These are phyloP conservation scores for Myxozyma sirexii DNA, from an alignment of 805 yeast genomes.

Conservation along the genomic window DNA sequence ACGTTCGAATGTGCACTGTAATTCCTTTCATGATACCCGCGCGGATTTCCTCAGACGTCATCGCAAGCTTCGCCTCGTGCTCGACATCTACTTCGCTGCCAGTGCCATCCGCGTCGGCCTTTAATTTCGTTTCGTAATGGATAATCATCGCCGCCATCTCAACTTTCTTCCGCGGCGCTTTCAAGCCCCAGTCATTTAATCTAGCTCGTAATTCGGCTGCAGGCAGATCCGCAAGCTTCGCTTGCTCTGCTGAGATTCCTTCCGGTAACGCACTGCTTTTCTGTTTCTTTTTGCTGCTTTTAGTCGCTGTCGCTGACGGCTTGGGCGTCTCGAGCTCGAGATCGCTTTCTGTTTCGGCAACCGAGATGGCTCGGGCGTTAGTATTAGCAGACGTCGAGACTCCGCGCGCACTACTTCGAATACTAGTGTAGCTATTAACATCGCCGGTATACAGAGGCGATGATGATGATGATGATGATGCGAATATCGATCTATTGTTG, in stretches of 20 bases:
- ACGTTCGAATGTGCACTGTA: conserved; percentile 5
- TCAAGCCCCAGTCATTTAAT: conserved; percentile 25
- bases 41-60: conserved; percentile 13
- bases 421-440: not conserved
- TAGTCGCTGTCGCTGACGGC: too few species aligned
- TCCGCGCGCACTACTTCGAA: not conserved
- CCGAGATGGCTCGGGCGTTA: not conserved
- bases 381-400: not conserved
- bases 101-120: not conserved
- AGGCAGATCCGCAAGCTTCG: not conserved
- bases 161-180: conserved; percentile 23
- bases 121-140: conserved; percentile 8
- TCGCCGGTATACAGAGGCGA: not conserved
- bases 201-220: conserved; percentile 20
- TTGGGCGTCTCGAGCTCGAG: too few species aligned
- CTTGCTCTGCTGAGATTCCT: not conserved
- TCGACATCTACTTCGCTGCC: not conserved
- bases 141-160: conserved; percentile 18
- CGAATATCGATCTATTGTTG: too few species aligned
- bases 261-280: not conserved
- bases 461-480: not conserved
- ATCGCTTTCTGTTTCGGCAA: too few species aligned
- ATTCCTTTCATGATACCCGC: conserved; percentile 11
- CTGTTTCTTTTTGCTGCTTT: not conserved
- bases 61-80: not conserved